Percentiles rank a stretch among this genome's conserved stretches.
phyloP scores from a whole-genome alignment of 2,329 filamentous ascomycete genomes.

The Reticulascus tulasneorum region DNA sequence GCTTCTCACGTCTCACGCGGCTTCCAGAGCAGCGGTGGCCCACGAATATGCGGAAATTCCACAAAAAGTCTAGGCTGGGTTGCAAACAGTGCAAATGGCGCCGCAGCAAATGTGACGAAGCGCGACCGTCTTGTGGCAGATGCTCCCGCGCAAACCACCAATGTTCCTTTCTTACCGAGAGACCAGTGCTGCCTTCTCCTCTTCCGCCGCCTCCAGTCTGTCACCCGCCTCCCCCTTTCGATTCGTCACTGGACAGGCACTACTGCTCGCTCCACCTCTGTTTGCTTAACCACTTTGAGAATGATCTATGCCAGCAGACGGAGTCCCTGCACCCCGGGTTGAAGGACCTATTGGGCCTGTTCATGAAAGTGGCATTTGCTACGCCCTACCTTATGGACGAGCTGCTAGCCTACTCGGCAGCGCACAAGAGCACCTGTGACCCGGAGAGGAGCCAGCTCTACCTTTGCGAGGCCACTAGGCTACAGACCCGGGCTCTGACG shows the following conservation, averaged over 20 bases:
- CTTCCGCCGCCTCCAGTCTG: not conserved
- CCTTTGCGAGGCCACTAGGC: slow-evolving; percentile 34
- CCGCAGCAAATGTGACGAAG: slow-evolving; percentile 40
- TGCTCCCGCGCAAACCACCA: slow-evolving; percentile 30
- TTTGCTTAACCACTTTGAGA: slow-evolving; percentile 1
- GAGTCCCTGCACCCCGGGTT: not conserved
- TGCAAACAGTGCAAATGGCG: slow-evolving; percentile 35
- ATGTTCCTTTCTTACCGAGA: slow-evolving; percentile 24
- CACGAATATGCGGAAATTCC: slow-evolving; percentile 11
- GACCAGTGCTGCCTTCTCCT: not conserved
- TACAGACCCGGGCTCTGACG: slow-evolving; percentile 39
- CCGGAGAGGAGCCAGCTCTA: slow-evolving; percentile 20
- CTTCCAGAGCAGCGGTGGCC: no score
- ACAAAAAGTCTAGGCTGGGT: slow-evolving; percentile 35
- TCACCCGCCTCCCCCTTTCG: not conserved
- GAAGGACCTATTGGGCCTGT: not conserved
- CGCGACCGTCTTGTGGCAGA: slow-evolving; percentile 32
- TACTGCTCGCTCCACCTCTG: slow-evolving; percentile 3
- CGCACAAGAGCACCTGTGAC: slow-evolving; percentile 30
- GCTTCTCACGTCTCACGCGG: no score
- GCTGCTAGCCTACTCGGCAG: slow-evolving; percentile 39
- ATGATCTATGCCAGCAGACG: not conserved
- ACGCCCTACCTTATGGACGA: slow-evolving; percentile 44
- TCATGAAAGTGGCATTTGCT: slow-evolving; percentile 4
- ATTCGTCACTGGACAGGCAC: not conserved